Conservation (phyloP, 805 yeast species). For the Maudiozyma bulderi region DNA sequence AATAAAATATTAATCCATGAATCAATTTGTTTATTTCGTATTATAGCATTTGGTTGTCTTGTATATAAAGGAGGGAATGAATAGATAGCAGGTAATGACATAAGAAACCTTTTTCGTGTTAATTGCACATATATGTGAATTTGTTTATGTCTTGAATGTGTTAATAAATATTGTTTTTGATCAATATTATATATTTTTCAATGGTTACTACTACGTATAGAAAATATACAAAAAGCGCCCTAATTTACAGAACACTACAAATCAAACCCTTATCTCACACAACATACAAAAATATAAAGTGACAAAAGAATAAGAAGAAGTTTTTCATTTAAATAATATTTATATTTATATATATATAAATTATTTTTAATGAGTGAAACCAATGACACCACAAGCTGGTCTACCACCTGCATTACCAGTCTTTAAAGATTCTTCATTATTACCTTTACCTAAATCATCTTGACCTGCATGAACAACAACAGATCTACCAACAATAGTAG, state of each 20-base stretch:
- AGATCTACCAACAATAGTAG: slow-evolving; percentile 89
- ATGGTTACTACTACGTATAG: no score
- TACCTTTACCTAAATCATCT: slow-evolving; percentile 94
- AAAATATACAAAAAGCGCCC: no score
- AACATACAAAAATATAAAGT: no score
- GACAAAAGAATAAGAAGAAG: no score
- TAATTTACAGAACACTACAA: no score
- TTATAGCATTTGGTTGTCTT: slow-evolving; percentile 72
- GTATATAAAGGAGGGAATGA: slow-evolving; percentile 90
- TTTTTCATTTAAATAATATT: no score
- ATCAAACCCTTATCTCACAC: no score
- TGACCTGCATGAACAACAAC: slow-evolving; percentile 88
- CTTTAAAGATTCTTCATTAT: slow-evolving; percentile 79
- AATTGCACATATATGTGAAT: not conserved
- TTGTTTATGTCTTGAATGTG: not conserved
- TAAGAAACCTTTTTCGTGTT: not conserved
- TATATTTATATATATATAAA: no score
- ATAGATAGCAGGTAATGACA: slow-evolving; percentile 41
- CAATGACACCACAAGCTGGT: slow-evolving; percentile 98
- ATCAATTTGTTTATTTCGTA: slow-evolving; percentile 66
- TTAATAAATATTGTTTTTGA: not conserved
- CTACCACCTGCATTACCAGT: slow-evolving; percentile 98
- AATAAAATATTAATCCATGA: slow-evolving; percentile 66
- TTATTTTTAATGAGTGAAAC: slow-evolving; percentile 31
- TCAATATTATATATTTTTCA: no score